A percentile compares a stretch with the other conserved stretches of the same genome.
phyloP scores from a whole-genome alignment of 2,329 filamentous ascomycete genomes.

The Calonectria pseudoturangicola region DNA sequence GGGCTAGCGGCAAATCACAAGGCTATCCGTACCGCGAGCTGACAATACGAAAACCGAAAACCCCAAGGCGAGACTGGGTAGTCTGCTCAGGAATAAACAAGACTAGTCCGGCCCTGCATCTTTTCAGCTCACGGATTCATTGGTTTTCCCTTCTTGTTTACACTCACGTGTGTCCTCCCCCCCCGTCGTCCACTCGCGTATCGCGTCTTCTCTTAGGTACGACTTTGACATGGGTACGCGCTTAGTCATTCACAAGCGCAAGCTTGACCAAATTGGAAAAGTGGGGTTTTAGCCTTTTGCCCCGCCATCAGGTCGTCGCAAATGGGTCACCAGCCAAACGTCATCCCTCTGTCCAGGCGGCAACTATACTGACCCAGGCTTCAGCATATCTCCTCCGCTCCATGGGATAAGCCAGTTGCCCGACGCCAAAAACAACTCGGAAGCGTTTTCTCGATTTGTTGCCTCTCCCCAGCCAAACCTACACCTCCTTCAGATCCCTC shows the following conservation, averaged over 20 bases:
- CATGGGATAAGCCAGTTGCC: not conserved
- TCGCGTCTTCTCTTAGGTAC: not conserved
- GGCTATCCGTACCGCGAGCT: not conserved
- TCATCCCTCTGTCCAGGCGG: slow-evolving; percentile 46
- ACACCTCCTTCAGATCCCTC: not conserved
- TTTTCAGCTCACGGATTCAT: not conserved
- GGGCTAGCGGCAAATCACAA: slow-evolving; percentile 3
- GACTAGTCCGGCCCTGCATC: not conserved
- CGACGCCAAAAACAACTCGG: too few relatives aligned
- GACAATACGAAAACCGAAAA: slow-evolving; percentile 1
- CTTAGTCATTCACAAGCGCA: slow-evolving; percentile 31
- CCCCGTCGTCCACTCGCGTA: not conserved
- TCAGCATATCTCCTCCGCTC: slow-evolving; percentile 35
- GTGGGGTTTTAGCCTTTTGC: slow-evolving; percentile 25
- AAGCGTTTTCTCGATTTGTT: not conserved
- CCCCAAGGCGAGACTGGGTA: too few relatives aligned
- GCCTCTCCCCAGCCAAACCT: not conserved
- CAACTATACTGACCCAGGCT: slow-evolving; percentile 43
- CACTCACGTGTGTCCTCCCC: not conserved
- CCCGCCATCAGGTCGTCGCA: slow-evolving; percentile 31
- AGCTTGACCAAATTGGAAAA: slow-evolving; percentile 16
- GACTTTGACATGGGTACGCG: not conserved
- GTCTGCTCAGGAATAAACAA: not conserved
- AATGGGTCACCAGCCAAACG: slow-evolving; percentile 48
- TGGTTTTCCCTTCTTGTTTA: not conserved